Conservation (phyloP, 1,139 yeast species). For the Scheffersomyces titani region DNA sequence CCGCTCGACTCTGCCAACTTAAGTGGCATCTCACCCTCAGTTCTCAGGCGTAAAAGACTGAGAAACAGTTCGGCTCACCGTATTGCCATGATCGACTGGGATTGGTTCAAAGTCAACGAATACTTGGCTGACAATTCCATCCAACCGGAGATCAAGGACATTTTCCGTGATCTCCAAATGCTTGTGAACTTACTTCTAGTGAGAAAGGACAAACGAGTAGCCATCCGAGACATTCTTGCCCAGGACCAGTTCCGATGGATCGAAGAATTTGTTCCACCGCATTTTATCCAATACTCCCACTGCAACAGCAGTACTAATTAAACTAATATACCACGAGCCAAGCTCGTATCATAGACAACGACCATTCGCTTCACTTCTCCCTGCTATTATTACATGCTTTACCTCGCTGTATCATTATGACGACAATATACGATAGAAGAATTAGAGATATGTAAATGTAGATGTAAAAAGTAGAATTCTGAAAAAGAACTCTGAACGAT, state of each 20-base stretch:
- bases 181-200: constrained; percentile 39
- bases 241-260: constrained; percentile 23
- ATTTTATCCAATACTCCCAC: constrained; percentile 1
- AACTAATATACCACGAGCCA: neutral
- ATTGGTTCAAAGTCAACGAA: constrained; percentile 55
- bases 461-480: too few relatives aligned
- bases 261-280: constrained; percentile 14
- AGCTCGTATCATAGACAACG: neutral
- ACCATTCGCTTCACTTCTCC: neutral
- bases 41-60: constrained; percentile 49
- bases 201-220: constrained; percentile 36
- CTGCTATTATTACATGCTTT: neutral
- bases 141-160: constrained; percentile 18
- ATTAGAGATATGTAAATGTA: neutral
- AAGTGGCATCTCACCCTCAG: constrained; percentile 44
- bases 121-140: constrained; percentile 14
- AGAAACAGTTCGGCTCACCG: constrained; percentile 77
- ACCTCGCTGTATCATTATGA: neutral
- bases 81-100: constrained; percentile 92
- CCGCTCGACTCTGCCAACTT: constrained; percentile 39
- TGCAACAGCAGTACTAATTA: neutral
- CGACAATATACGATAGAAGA: neutral
- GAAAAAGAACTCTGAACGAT: too few relatives aligned
- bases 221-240: constrained; percentile 7
- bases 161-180: constrained; percentile 27